Base-by-base conservation (phyloP, 495 filamentous ascomycete species). In the Usnea hakonensis region DNA sequence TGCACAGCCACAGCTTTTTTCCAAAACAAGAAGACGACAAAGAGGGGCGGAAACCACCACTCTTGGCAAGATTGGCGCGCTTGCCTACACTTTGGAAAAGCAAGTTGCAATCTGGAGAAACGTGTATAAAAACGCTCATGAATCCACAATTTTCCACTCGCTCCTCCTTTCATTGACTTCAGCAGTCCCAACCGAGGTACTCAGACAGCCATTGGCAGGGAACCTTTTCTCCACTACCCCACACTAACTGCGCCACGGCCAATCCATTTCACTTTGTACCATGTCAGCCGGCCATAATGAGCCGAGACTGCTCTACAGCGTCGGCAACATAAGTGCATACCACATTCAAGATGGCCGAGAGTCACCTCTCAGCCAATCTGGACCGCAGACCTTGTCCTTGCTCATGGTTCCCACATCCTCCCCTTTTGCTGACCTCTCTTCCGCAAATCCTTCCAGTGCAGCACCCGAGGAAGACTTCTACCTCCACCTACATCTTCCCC, bases 341-440 rank as follows among this genome's bases (percentile, higher is more conserved):
- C 90, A 95, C 71, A 82, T 97, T 61, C 88, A 90, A 75, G 82
- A 93, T 81, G 91, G 91, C 73, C 85, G 87, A 60, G 90, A 97
- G 72, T 79, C 86, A 28, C 81, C 83, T 7, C 85, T 97, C 68
- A 95, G 88, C 33, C 86, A 88, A 16, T 89, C 90, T 2, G 90
- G 91, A 9, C 85, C 91, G 32, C 90, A 96, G 74, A 95, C 90
- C 0, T 79, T 97, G 41, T 95, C 91, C 9, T 78, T 97, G 60
- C 74, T 97, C 65, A 97, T 97, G 91, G 91, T 97, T 32, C 91
- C 91, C 19, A 96, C 91, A 2, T 84, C 82, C 23, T 86, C 89
- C 21, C 79, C 85, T 19, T 86, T 87, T 60, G 79, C 88, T 61
- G 86, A 87, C 60, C 77, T 84, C 11, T 75, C 77, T 50, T 76